Conservation (phyloP, 2,329 filamentous ascomycete genomes). For the Paraconiothyrium sp. region DNA sequence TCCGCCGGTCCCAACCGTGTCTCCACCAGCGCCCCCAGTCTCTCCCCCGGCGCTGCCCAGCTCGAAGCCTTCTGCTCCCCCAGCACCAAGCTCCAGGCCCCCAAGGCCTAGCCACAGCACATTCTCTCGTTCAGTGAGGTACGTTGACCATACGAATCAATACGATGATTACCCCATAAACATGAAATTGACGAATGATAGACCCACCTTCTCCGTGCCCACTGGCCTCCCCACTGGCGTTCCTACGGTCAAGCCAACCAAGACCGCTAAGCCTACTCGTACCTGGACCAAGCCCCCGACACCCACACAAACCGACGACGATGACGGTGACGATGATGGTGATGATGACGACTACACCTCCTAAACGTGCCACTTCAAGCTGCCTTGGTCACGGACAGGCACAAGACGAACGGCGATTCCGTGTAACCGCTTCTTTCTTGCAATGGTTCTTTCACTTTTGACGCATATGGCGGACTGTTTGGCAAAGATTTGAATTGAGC, state of each 20-base stretch:
- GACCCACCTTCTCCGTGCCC: slow-evolving; percentile 21
- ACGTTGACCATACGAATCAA: background rate
- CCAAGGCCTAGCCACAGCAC: background rate
- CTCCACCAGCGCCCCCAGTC: background rate
- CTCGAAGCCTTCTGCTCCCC: slow-evolving; percentile 9
- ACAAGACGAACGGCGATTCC: background rate
- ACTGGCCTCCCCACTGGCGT: slow-evolving; percentile 14
- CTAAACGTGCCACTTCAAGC: background rate
- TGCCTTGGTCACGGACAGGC: background rate
- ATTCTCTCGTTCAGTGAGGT: background rate
- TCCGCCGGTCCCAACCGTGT: slow-evolving; percentile 19
- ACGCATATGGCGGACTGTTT: too few relatives aligned
- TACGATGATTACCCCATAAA: background rate
- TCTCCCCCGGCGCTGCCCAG: background rate
- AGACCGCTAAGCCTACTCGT: slow-evolving; percentile 6
- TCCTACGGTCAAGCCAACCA: slow-evolving; percentile 8
- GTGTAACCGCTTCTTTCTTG: background rate
- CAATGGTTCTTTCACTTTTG: background rate
- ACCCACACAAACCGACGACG: slow-evolving; percentile 23
- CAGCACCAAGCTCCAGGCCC: background rate
- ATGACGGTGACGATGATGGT: slow-evolving; percentile 21
- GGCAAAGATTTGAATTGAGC: background rate
- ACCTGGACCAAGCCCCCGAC: slow-evolving; percentile 13
- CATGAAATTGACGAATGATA: background rate
- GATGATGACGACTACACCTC: background rate